Evolutionary conservation across 352 stramenopile species (phyloP).

Genomic region (Phytophthora sp.): DNA sequence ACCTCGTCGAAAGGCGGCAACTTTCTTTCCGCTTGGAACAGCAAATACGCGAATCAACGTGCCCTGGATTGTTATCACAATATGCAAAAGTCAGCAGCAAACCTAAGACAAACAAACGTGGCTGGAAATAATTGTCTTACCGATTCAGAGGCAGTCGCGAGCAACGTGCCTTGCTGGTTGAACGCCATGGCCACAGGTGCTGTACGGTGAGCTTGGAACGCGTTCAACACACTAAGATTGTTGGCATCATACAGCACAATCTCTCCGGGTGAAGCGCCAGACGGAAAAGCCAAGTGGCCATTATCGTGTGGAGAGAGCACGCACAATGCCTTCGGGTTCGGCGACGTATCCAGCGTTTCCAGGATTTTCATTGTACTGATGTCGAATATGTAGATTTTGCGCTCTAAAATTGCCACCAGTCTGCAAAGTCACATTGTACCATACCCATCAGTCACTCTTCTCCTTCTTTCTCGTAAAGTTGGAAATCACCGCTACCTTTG

Average conservation of each 20-base stretch:
- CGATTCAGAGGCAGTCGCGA: conserved; percentile 92
- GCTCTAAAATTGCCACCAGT: conserved; percentile 87
- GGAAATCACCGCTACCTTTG: conserved; percentile 55
- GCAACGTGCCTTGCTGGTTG: conserved; percentile 82
- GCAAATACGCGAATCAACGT: conserved; percentile 98
- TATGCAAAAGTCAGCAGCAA: conserved; percentile 1
- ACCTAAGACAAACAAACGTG: not conserved
- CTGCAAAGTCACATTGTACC: conserved; percentile 23
- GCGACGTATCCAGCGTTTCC: conserved; percentile 90
- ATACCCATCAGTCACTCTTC: conserved; percentile 1
- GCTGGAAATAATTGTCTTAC: conserved; percentile 37
- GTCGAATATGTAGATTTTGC: conserved; percentile 94
- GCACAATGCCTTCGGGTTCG: conserved; percentile 86
- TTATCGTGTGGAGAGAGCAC: conserved; percentile 88
- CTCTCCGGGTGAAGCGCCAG: conserved; percentile 78
- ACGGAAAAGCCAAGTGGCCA: conserved; percentile 86
- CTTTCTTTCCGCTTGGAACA: conserved; percentile 90
- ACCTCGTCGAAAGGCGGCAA: conserved; percentile 94
- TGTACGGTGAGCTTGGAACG: conserved; percentile 88
- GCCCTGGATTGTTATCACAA: conserved; percentile 68
- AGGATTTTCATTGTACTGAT: conserved; percentile 95
- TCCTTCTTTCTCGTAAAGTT: not conserved
- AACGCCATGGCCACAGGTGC: conserved; percentile 91
- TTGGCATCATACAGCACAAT: conserved; percentile 94
- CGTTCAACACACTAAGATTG: conserved; percentile 92